These are phyloP conservation scores for Nigrograna mackinnonii DNA, from an alignment of 2,329 filamentous ascomycete genomes.

Conservation along the genomic window DNA sequence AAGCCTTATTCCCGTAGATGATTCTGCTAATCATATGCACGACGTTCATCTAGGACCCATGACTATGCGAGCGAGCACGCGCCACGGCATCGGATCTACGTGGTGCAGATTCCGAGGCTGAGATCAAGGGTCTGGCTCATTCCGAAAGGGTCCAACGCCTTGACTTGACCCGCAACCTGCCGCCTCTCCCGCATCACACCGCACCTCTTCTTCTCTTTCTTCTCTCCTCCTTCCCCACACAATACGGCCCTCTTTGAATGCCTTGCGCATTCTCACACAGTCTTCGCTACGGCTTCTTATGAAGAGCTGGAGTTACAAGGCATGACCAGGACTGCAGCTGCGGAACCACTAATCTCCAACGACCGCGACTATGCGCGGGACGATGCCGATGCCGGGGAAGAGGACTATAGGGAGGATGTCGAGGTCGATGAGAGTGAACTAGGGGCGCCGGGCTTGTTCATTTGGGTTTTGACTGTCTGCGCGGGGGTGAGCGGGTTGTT, in stretches of 20 bases:
- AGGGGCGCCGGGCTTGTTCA: slow-evolving; percentile 45
- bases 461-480: slow-evolving; percentile 60
- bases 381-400: slow-evolving; percentile 18
- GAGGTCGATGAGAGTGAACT: slow-evolving; percentile 34
- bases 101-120: too few species aligned
- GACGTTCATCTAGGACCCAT: too few species aligned
- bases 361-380: slow-evolving; percentile 8
- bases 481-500: slow-evolving; percentile 62
- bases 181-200: too few species aligned
- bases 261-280: not conserved
- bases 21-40: too few species aligned
- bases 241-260: slow-evolving; percentile 4
- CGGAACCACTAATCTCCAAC: slow-evolving; percentile 34
- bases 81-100: too few species aligned
- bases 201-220: too few species aligned
- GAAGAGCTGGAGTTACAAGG: slow-evolving; percentile 25
- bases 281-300: slow-evolving; percentile 11
- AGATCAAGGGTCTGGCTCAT: too few species aligned
- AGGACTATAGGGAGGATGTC: slow-evolving; percentile 6
- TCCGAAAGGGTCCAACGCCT: too few species aligned
- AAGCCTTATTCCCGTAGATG: too few species aligned
- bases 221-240: too few species aligned
- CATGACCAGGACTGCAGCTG: slow-evolving; percentile 30
- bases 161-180: too few species aligned
- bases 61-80: too few species aligned